Evolutionary conservation across 768 basidiomycete genomes (phyloP).

Genomic region (Lactifluus rugatus): DNA sequence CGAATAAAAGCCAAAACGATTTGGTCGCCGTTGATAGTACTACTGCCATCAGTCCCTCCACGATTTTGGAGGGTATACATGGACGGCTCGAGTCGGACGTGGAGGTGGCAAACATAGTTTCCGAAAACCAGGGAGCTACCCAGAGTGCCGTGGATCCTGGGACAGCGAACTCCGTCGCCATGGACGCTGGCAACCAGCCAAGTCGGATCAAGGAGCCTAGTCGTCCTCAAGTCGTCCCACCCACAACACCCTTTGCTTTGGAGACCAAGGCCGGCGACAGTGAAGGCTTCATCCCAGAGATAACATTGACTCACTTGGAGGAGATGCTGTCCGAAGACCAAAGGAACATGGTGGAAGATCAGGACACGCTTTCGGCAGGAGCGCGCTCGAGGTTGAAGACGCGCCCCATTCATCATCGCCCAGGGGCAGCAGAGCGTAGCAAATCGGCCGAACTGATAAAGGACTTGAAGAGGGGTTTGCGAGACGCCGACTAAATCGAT

Average conservation of each 20-base stretch:
- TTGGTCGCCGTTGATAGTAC: neutral
- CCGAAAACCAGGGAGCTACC: neutral
- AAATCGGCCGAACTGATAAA: neutral
- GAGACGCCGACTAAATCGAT: neutral
- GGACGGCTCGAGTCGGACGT: neutral
- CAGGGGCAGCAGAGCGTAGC: neutral
- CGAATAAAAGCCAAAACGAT: neutral
- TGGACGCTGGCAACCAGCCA: neutral
- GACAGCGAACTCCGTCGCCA: neutral
- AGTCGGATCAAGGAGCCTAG: neutral
- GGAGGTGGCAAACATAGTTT: neutral
- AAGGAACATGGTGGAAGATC: neutral
- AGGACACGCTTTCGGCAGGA: neutral
- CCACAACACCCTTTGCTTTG: neutral
- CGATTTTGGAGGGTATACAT: neutral
- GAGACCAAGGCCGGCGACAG: neutral
- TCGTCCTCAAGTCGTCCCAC: neutral
- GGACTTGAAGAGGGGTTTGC: neutral
- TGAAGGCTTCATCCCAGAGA: neutral
- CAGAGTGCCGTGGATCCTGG: neutral
- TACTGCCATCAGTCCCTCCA: neutral
- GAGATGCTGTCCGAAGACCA: conserved; percentile 6
- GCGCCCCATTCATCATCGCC: neutral
- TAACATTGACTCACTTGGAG: neutral
- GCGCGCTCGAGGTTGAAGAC: neutral